phyloP scores from a whole-genome alignment of 805 yeast species.

The Sugiyamaella marilandica region DNA sequence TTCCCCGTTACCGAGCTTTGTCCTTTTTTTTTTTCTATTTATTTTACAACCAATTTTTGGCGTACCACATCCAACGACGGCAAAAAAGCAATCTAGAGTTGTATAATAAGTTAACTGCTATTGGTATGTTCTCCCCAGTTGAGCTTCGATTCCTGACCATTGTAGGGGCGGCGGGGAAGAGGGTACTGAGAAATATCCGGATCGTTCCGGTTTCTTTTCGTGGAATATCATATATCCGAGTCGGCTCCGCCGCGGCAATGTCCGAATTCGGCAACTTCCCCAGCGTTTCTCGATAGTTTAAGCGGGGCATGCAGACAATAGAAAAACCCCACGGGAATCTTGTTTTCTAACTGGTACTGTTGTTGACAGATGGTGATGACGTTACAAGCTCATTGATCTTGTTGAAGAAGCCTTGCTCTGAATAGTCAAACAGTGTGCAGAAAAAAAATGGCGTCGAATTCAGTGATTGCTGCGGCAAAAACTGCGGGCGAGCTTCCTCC shows the following conservation, averaged over 20 bases:
- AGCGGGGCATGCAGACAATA: no score
- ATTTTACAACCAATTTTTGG: no score
- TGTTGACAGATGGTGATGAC: neutral
- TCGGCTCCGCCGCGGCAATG: neutral
- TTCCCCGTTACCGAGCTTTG: neutral
- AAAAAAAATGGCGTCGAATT: neutral
- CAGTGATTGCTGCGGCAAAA: constrained; percentile 5
- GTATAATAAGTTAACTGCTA: no score
- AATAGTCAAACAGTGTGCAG: no score
- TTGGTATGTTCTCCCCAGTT: no score
- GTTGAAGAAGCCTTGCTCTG: no score
- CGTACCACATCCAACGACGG: no score
- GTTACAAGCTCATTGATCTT: no score
- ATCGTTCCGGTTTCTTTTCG: neutral
- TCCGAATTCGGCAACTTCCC: constrained; percentile 1
- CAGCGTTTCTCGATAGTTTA: neutral
- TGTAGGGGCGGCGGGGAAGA: no score
- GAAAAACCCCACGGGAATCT: neutral
- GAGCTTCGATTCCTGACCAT: no score
- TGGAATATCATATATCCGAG: neutral
- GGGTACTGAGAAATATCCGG: neutral
- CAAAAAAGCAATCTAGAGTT: no score
- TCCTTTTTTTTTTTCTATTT: neutral
- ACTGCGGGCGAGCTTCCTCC: constrained; percentile 10
- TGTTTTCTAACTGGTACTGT: neutral